Evolutionary conservation across 1,284 basidiomycete genomes (phyloP).

Genomic region (Uromyces viciae-fabae): DNA sequence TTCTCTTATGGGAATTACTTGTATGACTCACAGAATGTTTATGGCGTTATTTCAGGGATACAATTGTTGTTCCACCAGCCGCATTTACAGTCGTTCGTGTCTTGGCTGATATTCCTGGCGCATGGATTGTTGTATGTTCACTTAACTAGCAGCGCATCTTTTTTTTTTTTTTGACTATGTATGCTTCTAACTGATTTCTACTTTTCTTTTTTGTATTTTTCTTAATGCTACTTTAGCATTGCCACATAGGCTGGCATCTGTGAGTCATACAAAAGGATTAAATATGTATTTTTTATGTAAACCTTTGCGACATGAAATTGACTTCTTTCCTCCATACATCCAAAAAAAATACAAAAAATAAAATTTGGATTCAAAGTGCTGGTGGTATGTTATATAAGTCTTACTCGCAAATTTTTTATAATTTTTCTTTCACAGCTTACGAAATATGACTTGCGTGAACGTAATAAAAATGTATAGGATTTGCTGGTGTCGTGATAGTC

Average conservation of each 20-base stretch:
- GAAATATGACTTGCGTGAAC: not conserved
- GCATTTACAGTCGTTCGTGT: slow-evolving; percentile 27
- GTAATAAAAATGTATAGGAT: not conserved
- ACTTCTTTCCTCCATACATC: not conserved
- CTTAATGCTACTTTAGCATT: slow-evolving; percentile 15
- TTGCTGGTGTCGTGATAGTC: slow-evolving; percentile 26
- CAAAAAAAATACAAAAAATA: not conserved
- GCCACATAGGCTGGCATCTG: slow-evolving; percentile 43
- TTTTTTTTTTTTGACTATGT: no score
- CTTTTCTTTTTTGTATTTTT: not conserved
- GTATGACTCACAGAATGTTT: not conserved
- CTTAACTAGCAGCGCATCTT: no score
- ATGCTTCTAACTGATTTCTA: not conserved
- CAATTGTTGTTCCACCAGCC: slow-evolving; percentile 31
- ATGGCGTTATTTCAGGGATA: slow-evolving; percentile 16
- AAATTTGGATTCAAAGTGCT: not conserved
- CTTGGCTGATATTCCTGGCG: slow-evolving; percentile 40
- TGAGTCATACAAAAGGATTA: slow-evolving; percentile 3
- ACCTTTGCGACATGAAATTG: not conserved
- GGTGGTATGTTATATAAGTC: not conserved
- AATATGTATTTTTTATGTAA: not conserved
- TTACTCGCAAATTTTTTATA: not conserved
- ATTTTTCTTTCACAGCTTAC: not conserved
- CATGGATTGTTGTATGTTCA: slow-evolving; percentile 40
- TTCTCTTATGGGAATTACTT: not conserved